These are phyloP conservation scores for Thielaviopsis populi DNA, from an alignment of 2,329 filamentous ascomycete genomes.

Conservation along the genomic window DNA sequence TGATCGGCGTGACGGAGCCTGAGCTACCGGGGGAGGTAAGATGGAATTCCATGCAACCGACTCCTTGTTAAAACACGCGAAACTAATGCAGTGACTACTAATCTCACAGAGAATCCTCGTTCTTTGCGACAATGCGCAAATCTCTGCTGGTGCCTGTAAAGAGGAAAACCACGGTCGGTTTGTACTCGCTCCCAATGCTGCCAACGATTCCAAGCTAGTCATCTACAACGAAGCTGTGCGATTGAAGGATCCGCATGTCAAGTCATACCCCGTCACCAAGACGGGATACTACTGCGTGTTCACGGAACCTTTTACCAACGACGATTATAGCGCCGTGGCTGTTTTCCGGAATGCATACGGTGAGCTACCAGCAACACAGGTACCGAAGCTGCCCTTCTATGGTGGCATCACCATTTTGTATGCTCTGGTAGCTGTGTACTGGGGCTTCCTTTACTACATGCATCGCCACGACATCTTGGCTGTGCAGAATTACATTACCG, in stretches of 20 bases:
- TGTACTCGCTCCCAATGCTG: slow-evolving; percentile 63
- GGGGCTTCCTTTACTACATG: slow-evolving; percentile 91
- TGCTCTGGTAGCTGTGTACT: slow-evolving; percentile 70
- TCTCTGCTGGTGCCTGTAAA: slow-evolving; percentile 58
- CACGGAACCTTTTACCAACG: slow-evolving; percentile 52
- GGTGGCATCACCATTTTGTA: slow-evolving; percentile 89
- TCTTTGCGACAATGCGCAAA: slow-evolving; percentile 61
- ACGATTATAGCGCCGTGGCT: slow-evolving; percentile 63
- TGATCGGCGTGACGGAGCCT: slow-evolving; percentile 55
- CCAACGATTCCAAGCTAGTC: slow-evolving; percentile 50
- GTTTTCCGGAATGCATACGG: slow-evolving; percentile 95
- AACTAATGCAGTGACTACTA: slow-evolving; percentile 13
- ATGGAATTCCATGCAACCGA: neutral
- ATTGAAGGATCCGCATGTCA: slow-evolving; percentile 55
- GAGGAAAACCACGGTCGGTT: slow-evolving; percentile 68
- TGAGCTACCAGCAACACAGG: slow-evolving; percentile 87
- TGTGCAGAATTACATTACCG: slow-evolving; percentile 98
- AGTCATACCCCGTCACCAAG: slow-evolving; percentile 73
- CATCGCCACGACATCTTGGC: slow-evolving; percentile 88
- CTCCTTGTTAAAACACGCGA: slow-evolving; percentile 28
- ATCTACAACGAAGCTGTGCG: slow-evolving; percentile 72
- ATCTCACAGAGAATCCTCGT: slow-evolving; percentile 25
- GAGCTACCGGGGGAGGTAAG: slow-evolving; percentile 40
- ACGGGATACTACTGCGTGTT: slow-evolving; percentile 95
- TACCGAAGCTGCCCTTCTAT: slow-evolving; percentile 94